phyloP scores from a whole-genome alignment of 2,329 filamentous ascomycete species.

The Chalaropsis ovoidea region DNA sequence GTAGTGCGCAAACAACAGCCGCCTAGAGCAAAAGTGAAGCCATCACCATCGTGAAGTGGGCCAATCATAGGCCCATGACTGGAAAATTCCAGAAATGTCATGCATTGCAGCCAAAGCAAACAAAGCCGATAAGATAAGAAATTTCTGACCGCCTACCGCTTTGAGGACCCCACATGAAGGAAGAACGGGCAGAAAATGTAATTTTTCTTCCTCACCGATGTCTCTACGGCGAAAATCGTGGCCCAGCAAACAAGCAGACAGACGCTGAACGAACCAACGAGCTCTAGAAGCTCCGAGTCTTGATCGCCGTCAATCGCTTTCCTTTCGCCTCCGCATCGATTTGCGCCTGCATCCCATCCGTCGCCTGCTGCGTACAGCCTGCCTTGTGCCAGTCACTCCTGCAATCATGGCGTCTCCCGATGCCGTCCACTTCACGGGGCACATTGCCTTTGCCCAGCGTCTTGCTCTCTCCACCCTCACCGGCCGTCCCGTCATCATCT shows the following conservation, averaged over 20 bases:
- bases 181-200: conserved; percentile 23
- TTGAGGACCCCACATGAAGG: conserved; percentile 13
- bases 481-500: conserved; percentile 79
- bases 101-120: conserved; percentile 7
- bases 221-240: background rate
- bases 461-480: conserved; percentile 86
- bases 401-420: conserved; percentile 36
- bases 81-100: conserved; percentile 20
- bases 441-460: conserved; percentile 71
- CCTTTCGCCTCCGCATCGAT: background rate
- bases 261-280: background rate
- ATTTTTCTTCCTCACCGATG: conserved; percentile 20
- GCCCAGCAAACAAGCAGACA: background rate
- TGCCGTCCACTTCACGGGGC: conserved; percentile 67
- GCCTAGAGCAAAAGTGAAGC: conserved; percentile 9
- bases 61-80: conserved; percentile 17
- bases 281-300: conserved; percentile 4
- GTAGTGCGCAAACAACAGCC: background rate
- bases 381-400: background rate
- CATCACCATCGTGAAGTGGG: conserved; percentile 6
- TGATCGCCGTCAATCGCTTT: background rate
- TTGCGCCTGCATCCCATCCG: background rate
- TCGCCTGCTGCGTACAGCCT: background rate
- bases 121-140: conserved; percentile 24
- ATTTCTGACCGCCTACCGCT: conserved; percentile 20